Base-by-base conservation (phyloP, 768 basidiomycete species). In the Panaeolus cyanescens region DNA sequence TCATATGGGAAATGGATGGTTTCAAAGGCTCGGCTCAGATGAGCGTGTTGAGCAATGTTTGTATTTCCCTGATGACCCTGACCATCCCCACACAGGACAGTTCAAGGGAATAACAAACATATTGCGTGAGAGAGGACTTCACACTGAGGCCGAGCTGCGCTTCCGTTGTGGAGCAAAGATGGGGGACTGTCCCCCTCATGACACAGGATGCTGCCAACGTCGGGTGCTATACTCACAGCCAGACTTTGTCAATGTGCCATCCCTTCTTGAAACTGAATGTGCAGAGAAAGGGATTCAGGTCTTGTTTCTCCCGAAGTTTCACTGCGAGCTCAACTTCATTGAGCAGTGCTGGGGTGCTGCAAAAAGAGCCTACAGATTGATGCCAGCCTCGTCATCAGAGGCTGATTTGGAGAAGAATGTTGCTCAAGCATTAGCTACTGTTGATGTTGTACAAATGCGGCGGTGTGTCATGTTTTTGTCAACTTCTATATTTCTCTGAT, bases 171-270 rank as follows among this genome's bases (percentile, higher is more conserved):
- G 33, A 34, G 13, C 33, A 34, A 34, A 1, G 65, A 65, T 22
- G 60, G 67, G 56, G 64, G 71, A 6, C 68, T 75, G 3, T 76
- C 72, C n/a, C n/a, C n/a, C n/a, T n/a, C n/a, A n/a, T n/a, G n/a
- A n/a, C n/a, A n/a, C n/a, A n/a, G n/a, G n/a, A n/a, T n/a, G n/a
- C n/a, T n/a, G n/a, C n/a, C n/a, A n/a, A n/a, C n/a, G n/a, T n/a
- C n/a, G n/a, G n/a, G n/a, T n/a, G n/a, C n/a, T n/a, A n/a, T n/a
- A n/a, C n/a, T n/a, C n/a, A n/a, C n/a, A n/a, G n/a, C n/a, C n/a
- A n/a, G n/a, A n/a, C n/a, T n/a, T n/a, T n/a, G n/a, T n/a, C n/a
- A n/a, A n/a, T n/a, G n/a, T n/a, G n/a, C n/a, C n/a, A n/a, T n/a
- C n/a, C n/a, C n/a, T n/a, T n/a, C n/a, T n/a, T n/a, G n/a, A n/a